Evolutionary conservation across 2,329 filamentous ascomycete genomes (phyloP).

Genomic region (Exophiala viscosa): DNA sequence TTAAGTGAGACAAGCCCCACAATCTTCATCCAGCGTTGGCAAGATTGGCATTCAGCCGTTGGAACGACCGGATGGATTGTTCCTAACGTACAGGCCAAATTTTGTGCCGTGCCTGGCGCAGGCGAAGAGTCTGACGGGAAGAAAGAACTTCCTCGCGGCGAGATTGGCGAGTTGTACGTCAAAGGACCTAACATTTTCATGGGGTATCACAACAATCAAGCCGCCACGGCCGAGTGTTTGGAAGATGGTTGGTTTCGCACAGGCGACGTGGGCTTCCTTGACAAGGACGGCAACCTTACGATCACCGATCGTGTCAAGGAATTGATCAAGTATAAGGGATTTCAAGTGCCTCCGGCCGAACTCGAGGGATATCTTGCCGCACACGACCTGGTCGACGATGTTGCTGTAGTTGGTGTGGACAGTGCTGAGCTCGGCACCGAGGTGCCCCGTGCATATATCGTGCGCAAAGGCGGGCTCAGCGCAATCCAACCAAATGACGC

Average conservation of each 20-base stretch:
- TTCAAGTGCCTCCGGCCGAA: conserved; percentile 50
- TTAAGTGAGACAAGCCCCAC: conserved; percentile 81
- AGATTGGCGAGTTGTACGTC: conserved; percentile 67
- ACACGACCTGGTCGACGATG: conserved; percentile 43
- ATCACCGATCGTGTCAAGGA: conserved; percentile 81
- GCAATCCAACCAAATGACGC: conserved; percentile 55
- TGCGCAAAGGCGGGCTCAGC: conserved; percentile 30
- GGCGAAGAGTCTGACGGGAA: conserved; percentile 35
- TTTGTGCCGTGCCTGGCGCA: conserved; percentile 62
- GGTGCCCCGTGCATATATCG: conserved; percentile 43
- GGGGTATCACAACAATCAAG: conserved; percentile 59
- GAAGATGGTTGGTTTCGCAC: conserved; percentile 88
- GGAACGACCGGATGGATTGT: conserved; percentile 75
- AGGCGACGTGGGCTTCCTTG: conserved; percentile 78
- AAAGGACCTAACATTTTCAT: conserved; percentile 62
- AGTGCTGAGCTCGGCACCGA: conserved; percentile 36
- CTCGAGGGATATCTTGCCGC: conserved; percentile 45
- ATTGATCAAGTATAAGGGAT: conserved; percentile 49
- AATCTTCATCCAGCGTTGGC: conserved; percentile 69
- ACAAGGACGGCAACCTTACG: conserved; percentile 70
- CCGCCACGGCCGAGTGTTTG: conserved; percentile 55
- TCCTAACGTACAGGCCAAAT: conserved; percentile 76
- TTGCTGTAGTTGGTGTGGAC: conserved; percentile 44
- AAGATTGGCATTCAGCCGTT: conserved; percentile 71
- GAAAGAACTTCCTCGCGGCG: conserved; percentile 57